Percentiles rank a stretch among this genome's conserved stretches.
Conservation (phyloP, 768 basidiomycete genomes). For the Leccinum arenicola region DNA sequence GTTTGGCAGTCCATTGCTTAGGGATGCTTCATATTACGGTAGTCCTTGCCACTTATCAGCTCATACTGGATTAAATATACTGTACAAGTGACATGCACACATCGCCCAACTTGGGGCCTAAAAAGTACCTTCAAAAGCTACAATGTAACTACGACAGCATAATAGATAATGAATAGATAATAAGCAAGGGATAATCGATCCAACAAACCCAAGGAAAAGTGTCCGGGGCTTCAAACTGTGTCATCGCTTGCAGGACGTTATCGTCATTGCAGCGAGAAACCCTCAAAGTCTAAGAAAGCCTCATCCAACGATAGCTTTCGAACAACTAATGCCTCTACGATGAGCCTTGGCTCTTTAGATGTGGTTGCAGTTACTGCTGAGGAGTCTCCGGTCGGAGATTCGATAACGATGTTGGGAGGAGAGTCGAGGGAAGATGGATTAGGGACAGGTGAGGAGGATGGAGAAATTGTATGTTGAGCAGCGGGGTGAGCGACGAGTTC, state of each 20-base stretch:
- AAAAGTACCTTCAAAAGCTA: background rate
- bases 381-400: conserved; percentile 8
- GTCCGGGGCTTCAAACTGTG: background rate
- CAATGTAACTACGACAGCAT: background rate
- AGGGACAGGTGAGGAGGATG: conserved; percentile 4
- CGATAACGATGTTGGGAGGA: conserved; percentile 33
- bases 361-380: background rate
- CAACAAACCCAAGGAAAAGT: background rate
- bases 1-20: conserved; percentile 30
- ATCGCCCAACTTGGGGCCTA: too few relatives aligned
- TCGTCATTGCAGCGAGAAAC: conserved; percentile 39
- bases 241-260: background rate
- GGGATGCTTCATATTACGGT: background rate
- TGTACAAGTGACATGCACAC: background rate
- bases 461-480: background rate
- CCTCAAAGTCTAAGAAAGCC: conserved; percentile 72
- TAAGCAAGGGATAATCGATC: background rate
- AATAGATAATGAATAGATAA: background rate
- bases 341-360: conserved; percentile 49
- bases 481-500: background rate
- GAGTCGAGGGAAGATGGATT: conserved; percentile 28
- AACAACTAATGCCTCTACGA: conserved; percentile 79
- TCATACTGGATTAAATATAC: background rate
- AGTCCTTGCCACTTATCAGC: too few relatives aligned
- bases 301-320: conserved; percentile 76